Percentiles rank a stretch among this genome's conserved stretches.
Conservation (phyloP, 305 asterid species). For the Plantago coronopus region DNA sequence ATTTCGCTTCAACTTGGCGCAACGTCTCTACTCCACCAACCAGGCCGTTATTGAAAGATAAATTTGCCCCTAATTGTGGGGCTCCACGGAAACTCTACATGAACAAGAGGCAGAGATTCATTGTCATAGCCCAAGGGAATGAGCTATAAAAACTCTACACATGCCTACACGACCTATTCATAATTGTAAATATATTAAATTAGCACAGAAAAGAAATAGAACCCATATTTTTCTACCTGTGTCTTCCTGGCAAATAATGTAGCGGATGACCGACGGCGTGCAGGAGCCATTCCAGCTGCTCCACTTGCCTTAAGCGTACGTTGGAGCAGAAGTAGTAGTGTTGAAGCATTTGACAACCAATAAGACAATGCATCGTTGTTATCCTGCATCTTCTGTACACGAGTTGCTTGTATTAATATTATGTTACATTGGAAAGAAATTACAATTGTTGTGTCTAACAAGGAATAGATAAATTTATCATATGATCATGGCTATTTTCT, state of each 20-base stretch:
- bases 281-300: constrained; percentile 55
- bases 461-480: no score
- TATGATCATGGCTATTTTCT: no score
- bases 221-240: constrained; percentile 31
- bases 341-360: constrained; percentile 67
- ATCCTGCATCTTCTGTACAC: constrained; percentile 57
- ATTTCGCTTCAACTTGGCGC: constrained; percentile 94
- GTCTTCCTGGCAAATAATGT: constrained; percentile 59
- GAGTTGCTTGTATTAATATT: constrained; percentile 3
- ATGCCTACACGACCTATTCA: no score
- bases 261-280: constrained; percentile 59
- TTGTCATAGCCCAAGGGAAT: constrained; percentile 21
- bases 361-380: constrained; percentile 60
- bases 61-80: constrained; percentile 60
- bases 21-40: constrained; percentile 78
- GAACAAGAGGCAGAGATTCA: constrained; percentile 19
- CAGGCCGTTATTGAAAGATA: constrained; percentile 51
- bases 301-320: constrained; percentile 70
- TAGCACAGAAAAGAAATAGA: constrained; percentile 3
- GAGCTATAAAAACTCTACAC: no score
- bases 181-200: no score
- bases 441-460: neutral
- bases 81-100: constrained; percentile 79
- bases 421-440: constrained; percentile 11
- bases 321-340: constrained; percentile 56